Percentiles rank a stretch among this genome's conserved stretches.
These are phyloP conservation scores for Xylaria sp. DNA, from an alignment of 2,329 filamentous ascomycete species.

Conservation along the genomic window DNA sequence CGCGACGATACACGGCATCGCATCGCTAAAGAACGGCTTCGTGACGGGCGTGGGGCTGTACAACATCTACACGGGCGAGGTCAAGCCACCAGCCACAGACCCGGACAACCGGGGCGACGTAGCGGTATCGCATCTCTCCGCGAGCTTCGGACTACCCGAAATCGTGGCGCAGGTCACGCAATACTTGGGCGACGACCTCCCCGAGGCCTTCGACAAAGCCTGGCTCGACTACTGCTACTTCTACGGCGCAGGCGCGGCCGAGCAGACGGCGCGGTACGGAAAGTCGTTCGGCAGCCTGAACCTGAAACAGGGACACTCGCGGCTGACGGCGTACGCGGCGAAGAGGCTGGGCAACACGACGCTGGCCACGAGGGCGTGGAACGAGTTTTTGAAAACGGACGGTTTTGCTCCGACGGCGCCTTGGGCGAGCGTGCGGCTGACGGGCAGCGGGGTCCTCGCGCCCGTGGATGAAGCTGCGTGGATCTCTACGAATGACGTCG, in stretches of 20 bases:
- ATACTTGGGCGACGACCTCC: conserved; percentile 52
- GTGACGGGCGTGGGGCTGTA: conserved; percentile 61
- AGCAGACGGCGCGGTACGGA: conserved; percentile 61
- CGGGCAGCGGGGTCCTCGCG: conserved; percentile 51
- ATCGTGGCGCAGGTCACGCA: conserved; percentile 61
- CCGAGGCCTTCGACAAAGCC: conserved; percentile 55
- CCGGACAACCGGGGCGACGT: conserved; percentile 57
- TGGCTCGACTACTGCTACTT: conserved; percentile 67
- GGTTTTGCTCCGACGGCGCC: conserved; percentile 48
- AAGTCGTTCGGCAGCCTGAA: conserved; percentile 52
- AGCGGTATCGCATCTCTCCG: conserved; percentile 59
- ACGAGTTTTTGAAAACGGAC: conserved; percentile 56
- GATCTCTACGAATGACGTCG: conserved; percentile 62
- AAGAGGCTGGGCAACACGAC: conserved; percentile 50
- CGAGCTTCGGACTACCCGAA: conserved; percentile 64
- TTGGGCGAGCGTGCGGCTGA: conserved; percentile 48
- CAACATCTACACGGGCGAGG: conserved; percentile 53
- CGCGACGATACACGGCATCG: conserved; percentile 56
- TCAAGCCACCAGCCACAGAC: conserved; percentile 59
- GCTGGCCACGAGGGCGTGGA: conserved; percentile 58
- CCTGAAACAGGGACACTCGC: conserved; percentile 62
- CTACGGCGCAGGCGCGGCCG: conserved; percentile 54
- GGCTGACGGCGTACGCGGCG: conserved; percentile 61
- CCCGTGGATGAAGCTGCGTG: conserved; percentile 61
- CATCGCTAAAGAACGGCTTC: conserved; percentile 61